Evolutionary conservation across 2,329 filamentous ascomycete species (phyloP).

Genomic region (Orbilia brochopaga): DNA sequence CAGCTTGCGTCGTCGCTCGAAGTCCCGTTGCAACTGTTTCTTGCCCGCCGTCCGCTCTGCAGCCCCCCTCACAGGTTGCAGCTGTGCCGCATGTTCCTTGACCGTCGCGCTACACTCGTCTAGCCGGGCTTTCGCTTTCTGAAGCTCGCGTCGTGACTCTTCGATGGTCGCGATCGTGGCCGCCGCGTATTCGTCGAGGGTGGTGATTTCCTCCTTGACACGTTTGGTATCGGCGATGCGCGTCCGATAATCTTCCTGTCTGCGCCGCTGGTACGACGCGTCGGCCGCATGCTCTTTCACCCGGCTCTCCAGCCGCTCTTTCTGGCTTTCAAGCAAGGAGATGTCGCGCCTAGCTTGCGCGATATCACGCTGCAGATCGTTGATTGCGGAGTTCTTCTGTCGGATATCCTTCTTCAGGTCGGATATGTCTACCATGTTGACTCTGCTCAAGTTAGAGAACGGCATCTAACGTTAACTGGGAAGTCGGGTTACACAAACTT

Average conservation of each 20-base stretch:
- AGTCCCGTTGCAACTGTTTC: neutral
- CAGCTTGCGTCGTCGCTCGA: neutral
- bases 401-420: neutral
- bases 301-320: neutral
- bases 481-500: neutral
- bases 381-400: neutral
- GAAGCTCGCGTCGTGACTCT: neutral
- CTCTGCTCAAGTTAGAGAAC: neutral
- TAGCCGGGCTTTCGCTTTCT: neutral
- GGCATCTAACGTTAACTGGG: neutral
- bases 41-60: neutral
- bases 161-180: neutral
- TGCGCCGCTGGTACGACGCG: neutral
- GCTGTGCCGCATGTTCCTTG: neutral
- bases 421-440: neutral
- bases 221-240: neutral
- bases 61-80: neutral
- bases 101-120: neutral
- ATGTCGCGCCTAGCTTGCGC: neutral
- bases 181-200: neutral
- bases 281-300: neutral
- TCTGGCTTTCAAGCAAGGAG: conserved; percentile 1
- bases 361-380: neutral
- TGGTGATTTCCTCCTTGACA: neutral
- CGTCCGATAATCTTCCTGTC: neutral